Evolutionary conservation across 2,329 filamentous ascomycete species (phyloP).

Genomic region (Cladosporium sp.): DNA sequence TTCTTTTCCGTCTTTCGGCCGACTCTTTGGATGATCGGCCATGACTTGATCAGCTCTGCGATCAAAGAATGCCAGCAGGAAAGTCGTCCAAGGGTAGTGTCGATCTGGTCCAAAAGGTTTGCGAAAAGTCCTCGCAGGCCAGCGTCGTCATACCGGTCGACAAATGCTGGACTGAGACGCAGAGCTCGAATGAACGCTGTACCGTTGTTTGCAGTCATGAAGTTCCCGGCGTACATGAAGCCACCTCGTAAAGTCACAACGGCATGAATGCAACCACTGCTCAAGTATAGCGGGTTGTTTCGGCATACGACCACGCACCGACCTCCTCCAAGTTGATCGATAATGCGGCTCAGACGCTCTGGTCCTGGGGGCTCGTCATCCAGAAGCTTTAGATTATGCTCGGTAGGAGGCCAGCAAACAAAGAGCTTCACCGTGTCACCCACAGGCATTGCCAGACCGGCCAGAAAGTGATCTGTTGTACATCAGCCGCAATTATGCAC

Average conservation of each 20-base stretch:
- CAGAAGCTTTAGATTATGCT: constrained; percentile 9
- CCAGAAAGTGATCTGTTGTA: constrained; percentile 7
- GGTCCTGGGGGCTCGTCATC: constrained; percentile 5
- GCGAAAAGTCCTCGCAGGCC: constrained; percentile 5
- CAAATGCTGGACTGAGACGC: constrained; percentile 4
- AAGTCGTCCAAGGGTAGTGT: constrained; percentile 5
- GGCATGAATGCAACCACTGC: constrained; percentile 5
- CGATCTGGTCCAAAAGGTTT: constrained; percentile 6
- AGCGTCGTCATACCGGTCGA: constrained; percentile 3
- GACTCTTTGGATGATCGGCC: constrained; percentile 2
- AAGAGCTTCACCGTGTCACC: constrained; percentile 9
- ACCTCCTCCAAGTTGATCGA: background rate
- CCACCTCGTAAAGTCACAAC: constrained; percentile 5
- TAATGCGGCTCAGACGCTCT: constrained; percentile 3
- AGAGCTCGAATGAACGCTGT: constrained; percentile 5
- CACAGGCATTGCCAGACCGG: constrained; percentile 4
- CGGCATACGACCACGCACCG: constrained; percentile 2
- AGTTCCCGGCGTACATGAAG: constrained; percentile 6
- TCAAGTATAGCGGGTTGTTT: constrained; percentile 5
- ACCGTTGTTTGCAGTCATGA: constrained; percentile 7
- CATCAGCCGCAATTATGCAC: background rate
- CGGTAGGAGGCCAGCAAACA: constrained; percentile 4
- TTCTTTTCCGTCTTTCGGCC: constrained; percentile 7
- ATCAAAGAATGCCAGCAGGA: constrained; percentile 6
- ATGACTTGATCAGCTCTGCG: constrained; percentile 3